Percentiles rank a stretch among this genome's conserved stretches.
Conservation (phyloP, 306 rosid genomes). For the Prunus kanzakura region DNA sequence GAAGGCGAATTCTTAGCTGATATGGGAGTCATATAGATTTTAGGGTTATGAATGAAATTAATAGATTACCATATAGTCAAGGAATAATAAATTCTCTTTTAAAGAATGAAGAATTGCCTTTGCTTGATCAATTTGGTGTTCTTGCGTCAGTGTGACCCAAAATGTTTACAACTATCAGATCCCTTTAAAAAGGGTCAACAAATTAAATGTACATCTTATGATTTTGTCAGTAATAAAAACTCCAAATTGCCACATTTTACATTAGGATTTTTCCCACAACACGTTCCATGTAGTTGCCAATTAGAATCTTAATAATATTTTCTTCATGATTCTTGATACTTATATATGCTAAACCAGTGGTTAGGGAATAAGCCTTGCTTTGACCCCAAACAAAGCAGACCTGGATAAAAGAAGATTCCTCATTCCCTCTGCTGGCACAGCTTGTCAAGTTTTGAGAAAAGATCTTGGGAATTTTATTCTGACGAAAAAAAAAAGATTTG, state of each 20-base stretch:
- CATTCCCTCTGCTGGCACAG: background rate
- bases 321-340: background rate
- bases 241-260: background rate
- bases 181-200: background rate
- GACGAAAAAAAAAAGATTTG: background rate
- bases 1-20: too few species aligned
- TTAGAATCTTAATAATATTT: background rate
- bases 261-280: background rate
- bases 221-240: background rate
- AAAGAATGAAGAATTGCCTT: too few species aligned
- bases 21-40: too few species aligned
- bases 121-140: too few species aligned
- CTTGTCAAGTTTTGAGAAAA: conserved; percentile 2
- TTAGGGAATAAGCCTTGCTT: conserved; percentile 3
- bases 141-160: too few species aligned
- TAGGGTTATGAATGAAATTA: too few species aligned
- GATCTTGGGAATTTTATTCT: background rate
- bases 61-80: too few species aligned
- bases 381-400: background rate
- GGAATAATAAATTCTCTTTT: too few species aligned
- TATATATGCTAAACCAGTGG: background rate
- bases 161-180: too few species aligned
- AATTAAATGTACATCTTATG: background rate
- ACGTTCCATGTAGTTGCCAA: background rate
- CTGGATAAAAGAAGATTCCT: background rate